Evolutionary conservation across 495 filamentous ascomycete species (phyloP), one percentile per base, ranked within the genome.

Genomic region (Penicillium silybi): DNA sequence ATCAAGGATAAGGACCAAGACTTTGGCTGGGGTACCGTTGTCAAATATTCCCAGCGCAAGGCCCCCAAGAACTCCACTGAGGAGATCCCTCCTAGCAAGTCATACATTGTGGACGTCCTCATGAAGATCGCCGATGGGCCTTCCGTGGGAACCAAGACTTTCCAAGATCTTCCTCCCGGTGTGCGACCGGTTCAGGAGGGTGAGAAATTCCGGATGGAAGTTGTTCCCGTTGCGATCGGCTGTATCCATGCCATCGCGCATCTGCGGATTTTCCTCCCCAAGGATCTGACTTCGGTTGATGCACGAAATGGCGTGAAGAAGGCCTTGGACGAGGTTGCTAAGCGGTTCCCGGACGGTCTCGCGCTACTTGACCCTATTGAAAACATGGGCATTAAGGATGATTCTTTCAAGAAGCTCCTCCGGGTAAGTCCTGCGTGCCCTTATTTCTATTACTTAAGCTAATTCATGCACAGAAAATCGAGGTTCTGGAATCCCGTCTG

Each of bases 401-500:
- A 93, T 5, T 83, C 82, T 0, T 97, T 97, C 74, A 97, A 95
- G 76, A 88, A 89, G 61, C 80, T 93, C 3, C 83, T 97, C 10
- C 82, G 92, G 57, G 84, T 85, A 72, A 62, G 79, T 48, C 9
- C 5, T 42, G 15, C 6, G 6, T 19, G 7, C 15, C 9, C 20
- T 17, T 46, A 11, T 40, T 16, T 40, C 16, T 32, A 44, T 13
- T 25, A 35, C 25, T 22, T 58, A 57, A 52, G 59, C 56, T 41
- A 13, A 22, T 37, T 13, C 11, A 20, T 17, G 17, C 23, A 44
- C 46, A 85, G 79, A 97, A 96, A 83, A 96, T 97, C 51, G 95
- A 98, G 65, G 88, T 96, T 22, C 80, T 97, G 6, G 95, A 98
- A 66, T 89, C 91, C n/a, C 82, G 86, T 23, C 74, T 98, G n/a